Conservation (phyloP, 495 filamentous ascomycete genomes). For the Lasiosphaeria hispida region DNA sequence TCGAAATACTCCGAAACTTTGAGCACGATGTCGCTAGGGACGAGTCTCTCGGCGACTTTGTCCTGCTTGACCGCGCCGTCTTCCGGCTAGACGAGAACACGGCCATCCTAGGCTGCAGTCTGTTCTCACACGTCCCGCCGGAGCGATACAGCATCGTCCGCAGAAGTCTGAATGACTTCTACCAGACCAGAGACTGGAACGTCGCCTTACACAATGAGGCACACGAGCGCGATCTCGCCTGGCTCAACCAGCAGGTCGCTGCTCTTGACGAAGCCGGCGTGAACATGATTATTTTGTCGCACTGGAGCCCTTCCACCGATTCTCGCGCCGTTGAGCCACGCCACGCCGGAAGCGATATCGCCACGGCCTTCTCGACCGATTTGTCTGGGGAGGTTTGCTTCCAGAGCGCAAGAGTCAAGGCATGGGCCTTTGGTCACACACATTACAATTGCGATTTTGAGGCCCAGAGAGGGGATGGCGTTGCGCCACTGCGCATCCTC, state of each 20-base stretch:
- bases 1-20: constrained; percentile 23
- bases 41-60: not conserved
- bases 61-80: not conserved
- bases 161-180: constrained; percentile 5
- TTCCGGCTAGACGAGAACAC: not conserved
- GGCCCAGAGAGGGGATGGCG: not conserved
- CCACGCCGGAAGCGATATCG: not conserved
- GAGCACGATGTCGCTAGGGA: constrained; percentile 19
- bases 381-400: constrained; percentile 3
- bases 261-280: not conserved
- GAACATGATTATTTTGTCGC: not conserved
- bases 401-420: not conserved
- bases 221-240: constrained; percentile 2
- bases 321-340: not conserved
- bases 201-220: constrained; percentile 8
- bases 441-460: constrained; percentile 8
- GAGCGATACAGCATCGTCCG: not conserved
- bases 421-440: constrained; percentile 15
- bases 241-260: constrained; percentile 10
- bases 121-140: constrained; percentile 9
- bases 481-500: not conserved
- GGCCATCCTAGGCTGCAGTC: constrained; percentile 5
- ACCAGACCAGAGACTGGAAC: not conserved
- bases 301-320: constrained; percentile 6
- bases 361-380: constrained; percentile 4